phyloP scores from a whole-genome alignment of 768 basidiomycete genomes.

The Lentinula sp. region DNA sequence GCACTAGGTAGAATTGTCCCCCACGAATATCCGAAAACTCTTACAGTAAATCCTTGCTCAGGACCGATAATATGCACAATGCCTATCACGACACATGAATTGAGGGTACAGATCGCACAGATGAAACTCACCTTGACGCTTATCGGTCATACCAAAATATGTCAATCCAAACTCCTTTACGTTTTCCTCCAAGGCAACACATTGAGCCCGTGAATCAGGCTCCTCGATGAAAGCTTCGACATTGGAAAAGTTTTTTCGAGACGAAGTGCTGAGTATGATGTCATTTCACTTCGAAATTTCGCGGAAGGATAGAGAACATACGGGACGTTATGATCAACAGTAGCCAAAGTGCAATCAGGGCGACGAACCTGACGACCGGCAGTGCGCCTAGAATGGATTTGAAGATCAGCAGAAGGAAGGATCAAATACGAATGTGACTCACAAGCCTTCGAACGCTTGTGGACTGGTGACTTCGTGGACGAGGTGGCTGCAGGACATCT shows the following conservation, averaged over 20 bases:
- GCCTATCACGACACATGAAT: slow-evolving; percentile 31
- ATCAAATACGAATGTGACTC: slow-evolving; percentile 18
- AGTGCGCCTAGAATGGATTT: slow-evolving; percentile 42
- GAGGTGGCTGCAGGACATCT: slow-evolving; percentile 33
- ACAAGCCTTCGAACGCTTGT: slow-evolving; percentile 88
- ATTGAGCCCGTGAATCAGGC: slow-evolving; percentile 82
- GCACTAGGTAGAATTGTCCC: background rate
- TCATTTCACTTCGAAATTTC: background rate
- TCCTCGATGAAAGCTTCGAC: slow-evolving; percentile 74
- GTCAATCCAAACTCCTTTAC: slow-evolving; percentile 89
- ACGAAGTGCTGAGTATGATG: slow-evolving; percentile 45
- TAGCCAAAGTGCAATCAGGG: slow-evolving; percentile 85
- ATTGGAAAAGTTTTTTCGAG: slow-evolving; percentile 69
- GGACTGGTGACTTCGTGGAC: slow-evolving; percentile 95
- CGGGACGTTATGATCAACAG: slow-evolving; percentile 87
- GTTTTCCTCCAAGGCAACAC: slow-evolving; percentile 78
- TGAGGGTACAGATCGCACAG: background rate
- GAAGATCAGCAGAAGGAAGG: slow-evolving; percentile 6
- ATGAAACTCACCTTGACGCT: slow-evolving; percentile 67
- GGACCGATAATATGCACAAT: slow-evolving; percentile 90
- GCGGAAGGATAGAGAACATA: slow-evolving; percentile 29
- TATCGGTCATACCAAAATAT: slow-evolving; percentile 87
- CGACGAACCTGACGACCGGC: slow-evolving; percentile 75
- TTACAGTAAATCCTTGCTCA: slow-evolving; percentile 86
- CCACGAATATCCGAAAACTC: slow-evolving; percentile 10